Conservation (phyloP, 2,329 filamentous ascomycete genomes). For the Hymenoscyphus infarciens region DNA sequence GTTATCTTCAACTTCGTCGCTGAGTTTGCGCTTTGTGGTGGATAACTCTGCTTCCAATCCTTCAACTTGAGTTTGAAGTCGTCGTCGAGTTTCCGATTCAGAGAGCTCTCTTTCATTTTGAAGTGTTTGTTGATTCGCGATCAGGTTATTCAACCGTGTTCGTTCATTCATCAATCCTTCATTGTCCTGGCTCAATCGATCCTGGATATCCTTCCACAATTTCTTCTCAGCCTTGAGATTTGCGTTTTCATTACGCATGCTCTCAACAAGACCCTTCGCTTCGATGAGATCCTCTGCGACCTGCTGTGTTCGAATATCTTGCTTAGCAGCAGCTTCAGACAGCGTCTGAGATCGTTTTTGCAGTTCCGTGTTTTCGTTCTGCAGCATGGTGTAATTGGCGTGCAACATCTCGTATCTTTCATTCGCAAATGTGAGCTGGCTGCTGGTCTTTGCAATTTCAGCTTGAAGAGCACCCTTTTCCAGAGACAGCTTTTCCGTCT, state of each 20-base stretch:
- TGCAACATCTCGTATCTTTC: constrained; percentile 89
- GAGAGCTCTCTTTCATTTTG: constrained; percentile 87
- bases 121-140: constrained; percentile 80
- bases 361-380: constrained; percentile 79
- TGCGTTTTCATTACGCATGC: constrained; percentile 82
- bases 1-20: constrained; percentile 76
- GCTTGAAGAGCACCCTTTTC: constrained; percentile 81
- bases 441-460: constrained; percentile 74
- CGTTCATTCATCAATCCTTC: constrained; percentile 82
- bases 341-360: constrained; percentile 76
- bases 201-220: constrained; percentile 90
- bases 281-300: constrained; percentile 92
- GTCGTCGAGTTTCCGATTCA: constrained; percentile 76
- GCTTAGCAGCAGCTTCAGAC: constrained; percentile 80
- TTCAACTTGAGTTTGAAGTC: constrained; percentile 75
- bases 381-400: constrained; percentile 78
- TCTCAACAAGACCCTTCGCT: constrained; percentile 74
- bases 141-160: constrained; percentile 74
- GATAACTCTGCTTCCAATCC: constrained; percentile 74
- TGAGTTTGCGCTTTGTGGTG: constrained; percentile 76
- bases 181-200: constrained; percentile 82
- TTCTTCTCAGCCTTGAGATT: constrained; percentile 95
- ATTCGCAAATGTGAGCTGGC: constrained; percentile 75
- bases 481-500: constrained; percentile 74
- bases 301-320: constrained; percentile 86